phyloP scores from a whole-genome alignment of 495 filamentous ascomycete genomes.

The Aspergillus steynii region DNA sequence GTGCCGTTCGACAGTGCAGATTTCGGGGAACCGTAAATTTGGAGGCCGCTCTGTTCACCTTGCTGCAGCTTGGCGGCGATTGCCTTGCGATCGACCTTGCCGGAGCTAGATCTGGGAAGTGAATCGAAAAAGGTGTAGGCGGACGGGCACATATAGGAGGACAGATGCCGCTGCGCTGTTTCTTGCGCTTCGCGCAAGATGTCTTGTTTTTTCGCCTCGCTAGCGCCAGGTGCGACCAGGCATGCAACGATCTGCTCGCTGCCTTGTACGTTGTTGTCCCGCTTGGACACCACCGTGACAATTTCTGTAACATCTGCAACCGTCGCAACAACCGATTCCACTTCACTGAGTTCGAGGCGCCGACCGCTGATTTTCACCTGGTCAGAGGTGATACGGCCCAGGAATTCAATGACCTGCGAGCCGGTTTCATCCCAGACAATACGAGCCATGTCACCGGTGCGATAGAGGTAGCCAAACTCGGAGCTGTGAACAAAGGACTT shows the following conservation, averaged over 20 bases:
- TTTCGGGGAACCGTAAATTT: slow-evolving; percentile 8
- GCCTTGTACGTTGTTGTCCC: slow-evolving; percentile 17
- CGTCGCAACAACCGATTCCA: slow-evolving; percentile 51
- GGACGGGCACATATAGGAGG: slow-evolving; percentile 24
- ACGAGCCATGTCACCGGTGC: slow-evolving; percentile 72
- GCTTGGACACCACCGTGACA: slow-evolving; percentile 20
- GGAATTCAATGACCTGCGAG: slow-evolving; percentile 49
- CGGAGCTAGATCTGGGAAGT: slow-evolving; percentile 27
- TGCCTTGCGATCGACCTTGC: slow-evolving; percentile 27
- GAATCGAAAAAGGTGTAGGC: slow-evolving; percentile 22
- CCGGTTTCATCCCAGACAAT: slow-evolving; percentile 40
- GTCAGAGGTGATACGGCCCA: slow-evolving; percentile 71
- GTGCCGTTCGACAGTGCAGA: not conserved
- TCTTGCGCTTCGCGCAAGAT: slow-evolving; percentile 43
- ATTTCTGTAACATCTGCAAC: slow-evolving; percentile 21
- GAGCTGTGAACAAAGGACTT: slow-evolving; percentile 40
- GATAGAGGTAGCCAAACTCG: slow-evolving; percentile 57
- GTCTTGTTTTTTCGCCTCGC: slow-evolving; percentile 22
- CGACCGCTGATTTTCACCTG: slow-evolving; percentile 92
- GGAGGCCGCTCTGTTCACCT: not conserved
- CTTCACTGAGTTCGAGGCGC: slow-evolving; percentile 85
- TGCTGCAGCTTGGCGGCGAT: slow-evolving; percentile 17
- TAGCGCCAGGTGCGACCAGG: slow-evolving; percentile 19
- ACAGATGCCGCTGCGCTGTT: slow-evolving; percentile 35
- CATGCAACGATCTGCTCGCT: slow-evolving; percentile 29